A percentile compares a stretch with the other conserved stretches of the same genome.
Conservation (phyloP, 23 red algal genomes). For the Gracilaria caudata region DNA sequence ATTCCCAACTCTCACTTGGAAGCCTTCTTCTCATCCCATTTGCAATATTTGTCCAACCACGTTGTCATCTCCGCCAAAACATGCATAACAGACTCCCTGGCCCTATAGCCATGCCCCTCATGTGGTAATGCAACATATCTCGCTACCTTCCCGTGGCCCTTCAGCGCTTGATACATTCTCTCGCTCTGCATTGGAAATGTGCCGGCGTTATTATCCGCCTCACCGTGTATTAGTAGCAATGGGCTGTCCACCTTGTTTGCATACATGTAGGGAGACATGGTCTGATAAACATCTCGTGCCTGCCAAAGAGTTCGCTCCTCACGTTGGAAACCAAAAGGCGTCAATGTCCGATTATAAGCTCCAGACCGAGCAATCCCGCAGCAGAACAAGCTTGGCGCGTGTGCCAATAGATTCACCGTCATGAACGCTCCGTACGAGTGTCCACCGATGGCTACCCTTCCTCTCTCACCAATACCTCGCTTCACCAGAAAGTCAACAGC, state of each 20-base stretch:
- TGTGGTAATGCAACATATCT: constrained; percentile 82
- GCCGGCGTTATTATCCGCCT: constrained; percentile 91
- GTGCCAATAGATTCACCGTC: constrained; percentile 89
- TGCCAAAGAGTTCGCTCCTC: constrained; percentile 95
- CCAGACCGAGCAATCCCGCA: constrained; percentile 98
- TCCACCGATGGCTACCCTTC: constrained; percentile 85
- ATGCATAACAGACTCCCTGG: constrained; percentile 93
- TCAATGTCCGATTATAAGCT: constrained; percentile 97
- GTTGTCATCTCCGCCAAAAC: constrained; percentile 83
- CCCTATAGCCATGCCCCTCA: constrained; percentile 90
- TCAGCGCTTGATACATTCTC: constrained; percentile 87
- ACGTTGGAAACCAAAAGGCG: constrained; percentile 95
- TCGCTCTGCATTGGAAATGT: constrained; percentile 93
- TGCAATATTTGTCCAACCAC: constrained; percentile 83
- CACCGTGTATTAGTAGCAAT: constrained; percentile 92
- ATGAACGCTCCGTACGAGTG: constrained; percentile 98
- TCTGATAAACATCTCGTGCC: constrained; percentile 77
- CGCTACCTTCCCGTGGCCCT: constrained; percentile 84
- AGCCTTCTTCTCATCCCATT: no score
- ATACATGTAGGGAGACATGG: constrained; percentile 87
- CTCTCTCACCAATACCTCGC: constrained; percentile 65
- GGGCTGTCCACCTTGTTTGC: constrained; percentile 80
- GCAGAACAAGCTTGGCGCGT: constrained; percentile 90
- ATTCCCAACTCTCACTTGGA: no score
- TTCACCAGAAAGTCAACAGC: constrained; percentile 86